Evolutionary conservation across 139 green algal species (phyloP).

Genomic region (Micractinium sp.): DNA sequence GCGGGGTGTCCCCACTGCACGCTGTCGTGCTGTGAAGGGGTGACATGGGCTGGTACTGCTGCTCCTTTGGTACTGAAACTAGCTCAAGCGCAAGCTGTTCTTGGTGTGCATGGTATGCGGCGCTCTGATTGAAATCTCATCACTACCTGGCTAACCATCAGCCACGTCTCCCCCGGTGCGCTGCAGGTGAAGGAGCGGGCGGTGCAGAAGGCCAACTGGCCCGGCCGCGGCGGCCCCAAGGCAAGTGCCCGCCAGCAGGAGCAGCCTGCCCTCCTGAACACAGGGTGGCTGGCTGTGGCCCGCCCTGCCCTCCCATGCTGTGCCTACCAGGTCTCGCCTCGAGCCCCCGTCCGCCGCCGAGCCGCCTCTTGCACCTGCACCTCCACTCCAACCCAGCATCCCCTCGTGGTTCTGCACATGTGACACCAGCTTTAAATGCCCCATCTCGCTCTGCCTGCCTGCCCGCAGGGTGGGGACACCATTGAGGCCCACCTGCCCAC

Average conservation of each 20-base stretch:
- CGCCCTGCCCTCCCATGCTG: neutral
- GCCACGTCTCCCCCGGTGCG: too few species aligned
- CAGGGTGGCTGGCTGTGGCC: neutral
- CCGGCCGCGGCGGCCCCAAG: slow-evolving; percentile 47
- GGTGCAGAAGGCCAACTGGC: slow-evolving; percentile 49
- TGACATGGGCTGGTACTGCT: too few species aligned
- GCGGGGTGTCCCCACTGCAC: too few species aligned
- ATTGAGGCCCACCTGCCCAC: slow-evolving; percentile 29
- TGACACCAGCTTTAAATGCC: too few species aligned
- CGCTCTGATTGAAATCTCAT: too few species aligned
- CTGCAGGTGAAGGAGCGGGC: slow-evolving; percentile 46
- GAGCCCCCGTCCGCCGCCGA: too few species aligned
- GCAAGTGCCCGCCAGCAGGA: neutral
- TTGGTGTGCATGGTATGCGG: neutral
- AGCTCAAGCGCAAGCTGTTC: neutral
- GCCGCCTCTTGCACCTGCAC: too few species aligned
- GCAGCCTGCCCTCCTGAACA: neutral
- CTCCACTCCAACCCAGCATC: too few species aligned
- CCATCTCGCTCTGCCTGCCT: neutral
- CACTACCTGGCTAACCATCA: too few species aligned
- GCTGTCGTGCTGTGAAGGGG: too few species aligned
- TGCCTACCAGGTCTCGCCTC: neutral
- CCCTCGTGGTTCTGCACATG: too few species aligned
- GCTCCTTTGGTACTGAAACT: neutral
- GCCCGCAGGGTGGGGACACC: slow-evolving; percentile 16